Evolutionary conservation across 805 yeast species (phyloP), one percentile per base, ranked within the genome.

Genomic region (Maudiozyma turicensis): DNA sequence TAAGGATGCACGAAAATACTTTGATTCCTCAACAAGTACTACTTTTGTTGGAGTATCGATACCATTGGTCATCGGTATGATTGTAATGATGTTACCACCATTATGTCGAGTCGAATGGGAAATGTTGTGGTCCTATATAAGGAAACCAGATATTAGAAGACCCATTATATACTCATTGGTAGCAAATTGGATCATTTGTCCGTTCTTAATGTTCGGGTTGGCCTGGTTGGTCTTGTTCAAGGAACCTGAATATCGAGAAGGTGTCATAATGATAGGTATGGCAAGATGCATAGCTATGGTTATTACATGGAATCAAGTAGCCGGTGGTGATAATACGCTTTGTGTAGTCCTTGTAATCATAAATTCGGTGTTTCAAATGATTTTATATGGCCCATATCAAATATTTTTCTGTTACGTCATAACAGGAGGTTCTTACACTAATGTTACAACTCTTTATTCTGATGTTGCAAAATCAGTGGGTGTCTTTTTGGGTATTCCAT

Each of bases 211-310:
- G 83, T 68, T 76, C 57, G 81, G 74, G 0, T 64, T 78, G 14
- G 74, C 80, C 0, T 78, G 83, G 84, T 55, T 73, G 41, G 68
- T 71, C 0, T 54, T 79, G 44, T 74, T 74, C 48, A 74, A 77
- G 49, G 56, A 69, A 45, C 63, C 63, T 7, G 83, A 76, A 48
- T 75, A 74, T 49, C 63, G 83, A 40, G 66, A 63, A 40, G 83
- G 83, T 1, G 68, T 79, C n/a, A 76, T 79, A 32, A 72, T 79
- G 75, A 75, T 79, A 43, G 84, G 84, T 1, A 49, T 76, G 35
- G 83, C 81, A 6, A 63, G 83, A 50, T 78, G 84, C 57, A 77
- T 78, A 53, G 84, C 83, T 26, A 78, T 79, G 83, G 84, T 78
- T 1, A 61, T 79, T 46, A 59, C 78, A 30, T 78, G 83, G 84